Conservation (phyloP, 805 yeast species). For the Saturnispora ahearnii region DNA sequence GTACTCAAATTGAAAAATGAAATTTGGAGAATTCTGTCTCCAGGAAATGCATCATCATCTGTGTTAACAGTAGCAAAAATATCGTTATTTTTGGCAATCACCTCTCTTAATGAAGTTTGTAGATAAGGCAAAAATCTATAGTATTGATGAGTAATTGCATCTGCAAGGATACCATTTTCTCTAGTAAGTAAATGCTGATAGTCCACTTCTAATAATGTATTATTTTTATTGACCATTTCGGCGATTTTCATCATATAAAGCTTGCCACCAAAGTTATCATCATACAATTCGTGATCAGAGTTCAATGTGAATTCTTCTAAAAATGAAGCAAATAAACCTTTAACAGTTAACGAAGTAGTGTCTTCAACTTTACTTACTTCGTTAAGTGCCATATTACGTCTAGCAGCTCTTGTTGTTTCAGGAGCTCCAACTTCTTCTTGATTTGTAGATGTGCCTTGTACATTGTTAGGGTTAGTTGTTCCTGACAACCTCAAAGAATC, state of each 20-base stretch:
- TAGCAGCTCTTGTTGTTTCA: conserved; percentile 19
- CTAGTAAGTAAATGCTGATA: conserved; percentile 65
- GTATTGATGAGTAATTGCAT: conserved; percentile 85
- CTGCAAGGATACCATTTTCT: conserved; percentile 81
- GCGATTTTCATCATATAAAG: conserved; percentile 73
- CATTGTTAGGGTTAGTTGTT: conserved; percentile 3
- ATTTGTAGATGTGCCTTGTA: conserved; percentile 1
- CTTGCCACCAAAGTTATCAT: conserved; percentile 40
- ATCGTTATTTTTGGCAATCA: conserved; percentile 71
- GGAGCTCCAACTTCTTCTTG: conserved; percentile 7
- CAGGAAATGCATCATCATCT: conserved; percentile 34
- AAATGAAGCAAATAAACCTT: conserved; percentile 83
- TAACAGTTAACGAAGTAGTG: conserved; percentile 86
- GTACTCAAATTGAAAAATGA: conserved; percentile 82
- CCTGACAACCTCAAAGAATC: conserved; percentile 10
- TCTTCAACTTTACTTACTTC: conserved; percentile 83
- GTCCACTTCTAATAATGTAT: conserved; percentile 75
- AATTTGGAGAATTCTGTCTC: conserved; percentile 78
- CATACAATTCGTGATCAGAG: conserved; percentile 27
- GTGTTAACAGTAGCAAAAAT: conserved; percentile 34
- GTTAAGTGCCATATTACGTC: conserved; percentile 49
- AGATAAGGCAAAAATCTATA: conserved; percentile 87
- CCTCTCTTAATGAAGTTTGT: conserved; percentile 60
- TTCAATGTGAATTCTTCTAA: conserved; percentile 50
- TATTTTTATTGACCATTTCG: conserved; percentile 68